These are phyloP conservation scores for Circinella umbellata DNA, from an alignment of 371 early-diverging fungal genomes.

Conservation along the genomic window DNA sequence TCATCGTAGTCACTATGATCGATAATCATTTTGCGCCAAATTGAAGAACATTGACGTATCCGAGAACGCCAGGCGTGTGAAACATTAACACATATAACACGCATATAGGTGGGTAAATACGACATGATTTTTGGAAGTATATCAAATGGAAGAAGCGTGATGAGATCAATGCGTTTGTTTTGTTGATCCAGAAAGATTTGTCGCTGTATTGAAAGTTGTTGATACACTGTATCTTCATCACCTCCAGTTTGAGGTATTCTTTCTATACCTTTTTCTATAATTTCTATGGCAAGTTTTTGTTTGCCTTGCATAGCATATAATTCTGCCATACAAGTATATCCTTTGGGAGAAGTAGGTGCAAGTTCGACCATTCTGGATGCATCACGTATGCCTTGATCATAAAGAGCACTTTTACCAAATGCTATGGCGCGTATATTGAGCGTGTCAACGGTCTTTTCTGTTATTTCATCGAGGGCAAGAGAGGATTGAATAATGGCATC, in stretches of 20 bases:
- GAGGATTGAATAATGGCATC: background rate
- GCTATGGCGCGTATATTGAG: background rate
- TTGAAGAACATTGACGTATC: background rate
- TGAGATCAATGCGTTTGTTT: background rate
- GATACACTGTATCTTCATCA: background rate
- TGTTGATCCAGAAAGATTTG: background rate
- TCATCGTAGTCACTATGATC: background rate
- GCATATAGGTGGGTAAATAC: background rate
- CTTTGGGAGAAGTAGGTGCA: background rate
- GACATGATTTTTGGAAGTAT: conserved; percentile 6
- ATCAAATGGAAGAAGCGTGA: background rate
- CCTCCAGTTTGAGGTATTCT: background rate
- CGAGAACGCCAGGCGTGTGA: background rate
- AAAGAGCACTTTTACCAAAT: background rate
- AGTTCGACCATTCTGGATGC: background rate
- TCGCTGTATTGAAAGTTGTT: background rate
- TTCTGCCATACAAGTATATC: background rate
- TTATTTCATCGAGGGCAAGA: background rate
- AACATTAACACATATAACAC: background rate
- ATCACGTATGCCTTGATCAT: conserved; percentile 3
- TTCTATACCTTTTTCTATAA: background rate
- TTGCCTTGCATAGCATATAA: conserved; percentile 7
- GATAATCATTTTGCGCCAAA: background rate
- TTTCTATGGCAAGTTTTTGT: background rate
- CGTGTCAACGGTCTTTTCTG: background rate